Evolutionary conservation across 495 filamentous ascomycete genomes (phyloP), one percentile per base, ranked within the genome.

Genomic region (Extremus antarcticus): DNA sequence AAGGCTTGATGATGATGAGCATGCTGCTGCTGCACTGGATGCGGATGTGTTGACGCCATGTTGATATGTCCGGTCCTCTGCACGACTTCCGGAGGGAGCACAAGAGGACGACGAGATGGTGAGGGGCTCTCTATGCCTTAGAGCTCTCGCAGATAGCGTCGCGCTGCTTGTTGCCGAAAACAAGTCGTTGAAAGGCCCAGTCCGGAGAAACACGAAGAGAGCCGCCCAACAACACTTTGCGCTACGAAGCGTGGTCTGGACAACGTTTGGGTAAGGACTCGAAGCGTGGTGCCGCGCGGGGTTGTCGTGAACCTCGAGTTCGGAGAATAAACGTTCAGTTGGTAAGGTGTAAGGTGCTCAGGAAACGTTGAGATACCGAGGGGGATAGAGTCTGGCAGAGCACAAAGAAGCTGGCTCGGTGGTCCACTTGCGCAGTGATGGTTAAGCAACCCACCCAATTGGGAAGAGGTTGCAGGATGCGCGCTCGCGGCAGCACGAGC

Each of bases 401-500:
- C 35, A 56, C 54, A 51, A 56, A 32, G 45, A 32, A 56, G n/a
- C 17, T 24, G 46, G 47, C 16, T 56, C 25, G 52, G 19, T 9
- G 52, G 25, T 47, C 11, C 40, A 22, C 15, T 45, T n/a, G 49
- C 15, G n/a, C 25, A 16, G 25, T 19, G 49, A 13, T 19, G 29
- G 10, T 29, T n/a, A 2, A 38, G 49, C 19, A 38, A 11, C 3
- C 15, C 24, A 25, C 32, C n/a, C 25, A 51, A 20, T 51, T 20
- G 19, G 56, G 56, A 58, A 49, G 41, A 47, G 56, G 56, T 50
- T 54, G 56, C 56, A 58, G 56, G 29, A 51, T 10, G 8, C 24
- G 46, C 46, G 46, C 21, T 25, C 20, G 21, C 46, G 19, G 10
- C 46, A 7, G 46, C 46, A 25, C 24, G 43, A 4, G n/a, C 43